Evolutionary conservation across 2,329 filamentous ascomycete genomes (phyloP).

Genomic region (Aspergillus carbonarius): DNA sequence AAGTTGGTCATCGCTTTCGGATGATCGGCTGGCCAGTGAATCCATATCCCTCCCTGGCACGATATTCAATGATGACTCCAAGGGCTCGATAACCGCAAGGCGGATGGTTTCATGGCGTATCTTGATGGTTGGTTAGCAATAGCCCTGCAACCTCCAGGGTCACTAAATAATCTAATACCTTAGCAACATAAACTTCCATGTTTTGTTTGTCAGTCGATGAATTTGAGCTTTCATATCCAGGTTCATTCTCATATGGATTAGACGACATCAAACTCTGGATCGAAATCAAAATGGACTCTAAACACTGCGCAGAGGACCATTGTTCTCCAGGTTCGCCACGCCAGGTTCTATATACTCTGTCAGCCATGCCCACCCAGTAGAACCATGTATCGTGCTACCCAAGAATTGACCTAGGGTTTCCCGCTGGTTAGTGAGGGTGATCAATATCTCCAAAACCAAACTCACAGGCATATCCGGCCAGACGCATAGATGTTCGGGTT

Average conservation of each 20-base stretch:
- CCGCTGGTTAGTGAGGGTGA: constrained; percentile 16
- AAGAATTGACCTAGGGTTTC: constrained; percentile 69
- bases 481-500: constrained; percentile 94
- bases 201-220: constrained; percentile 67
- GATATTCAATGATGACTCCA: constrained; percentile 77
- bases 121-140: constrained; percentile 44
- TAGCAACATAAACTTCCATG: constrained; percentile 73
- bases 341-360: constrained; percentile 69
- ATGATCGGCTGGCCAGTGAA: constrained; percentile 27
- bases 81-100: constrained; percentile 78
- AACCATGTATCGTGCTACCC: constrained; percentile 56
- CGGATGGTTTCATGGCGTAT: constrained; percentile 89
- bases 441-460: constrained; percentile 18
- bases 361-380: constrained; percentile 6
- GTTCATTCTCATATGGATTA: constrained; percentile 95
- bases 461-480: constrained; percentile 89
- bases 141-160: neutral
- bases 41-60: constrained; percentile 50
- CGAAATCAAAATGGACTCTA: constrained; percentile 91
- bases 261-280: constrained; percentile 94
- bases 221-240: constrained; percentile 80
- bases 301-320: constrained; percentile 93
- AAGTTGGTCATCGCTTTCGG: constrained; percentile 37
- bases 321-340: constrained; percentile 84
- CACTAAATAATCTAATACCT: constrained; percentile 54